Base-by-base conservation (phyloP, 305 asterid species). In the Stenogyne calaminthoides region DNA sequence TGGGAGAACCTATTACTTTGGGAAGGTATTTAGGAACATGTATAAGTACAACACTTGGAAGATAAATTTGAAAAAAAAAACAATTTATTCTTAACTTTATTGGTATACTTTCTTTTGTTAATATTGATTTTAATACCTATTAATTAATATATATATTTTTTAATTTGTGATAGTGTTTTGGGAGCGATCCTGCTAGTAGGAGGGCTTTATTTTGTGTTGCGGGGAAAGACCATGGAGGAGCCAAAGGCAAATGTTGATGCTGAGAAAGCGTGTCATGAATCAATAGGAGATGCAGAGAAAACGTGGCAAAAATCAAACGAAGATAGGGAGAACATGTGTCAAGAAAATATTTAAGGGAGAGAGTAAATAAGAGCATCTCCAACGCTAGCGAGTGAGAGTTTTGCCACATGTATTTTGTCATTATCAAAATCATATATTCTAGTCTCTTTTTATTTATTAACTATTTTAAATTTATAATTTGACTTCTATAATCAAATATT, bases 161-260 rank as follows among this genome's bases (percentile, higher is more conserved):
- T 12, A 20, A 57, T 14, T 46, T 46, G 51, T 84, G 62, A 37
- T 77, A 93, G 98, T 79, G 82, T 89, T 0, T 52, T 93, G 74
- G 98, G 98, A 72, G 94, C 84, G 57, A 1, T 88, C 20, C 19
- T 91, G 57, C 85, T 91, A 9, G 87, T 93, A 58, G 86, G 91
- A 70, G 97, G 97, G 52, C 90, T 93, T 27, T 93, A 89, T 52
- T 79, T 82, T 76, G 97, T 91, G 47, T 59, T 91, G 2, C 91
- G 95, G 95, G 98, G 97, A 64, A 91, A 93, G 86, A 79, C 67
- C 1, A 85, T 74, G 73, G 98, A 90, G 76, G 86, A 86, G 60
- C 70, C 76, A 22, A 77, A 63, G 36, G 84, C 65, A 59, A 52
- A 44, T 34, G 22, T 36, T 63, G 85, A 84, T 47, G 64, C 32